These are phyloP conservation scores for Podospora comata DNA, from an alignment of 495 filamentous ascomycete genomes.

Conservation along the genomic window DNA sequence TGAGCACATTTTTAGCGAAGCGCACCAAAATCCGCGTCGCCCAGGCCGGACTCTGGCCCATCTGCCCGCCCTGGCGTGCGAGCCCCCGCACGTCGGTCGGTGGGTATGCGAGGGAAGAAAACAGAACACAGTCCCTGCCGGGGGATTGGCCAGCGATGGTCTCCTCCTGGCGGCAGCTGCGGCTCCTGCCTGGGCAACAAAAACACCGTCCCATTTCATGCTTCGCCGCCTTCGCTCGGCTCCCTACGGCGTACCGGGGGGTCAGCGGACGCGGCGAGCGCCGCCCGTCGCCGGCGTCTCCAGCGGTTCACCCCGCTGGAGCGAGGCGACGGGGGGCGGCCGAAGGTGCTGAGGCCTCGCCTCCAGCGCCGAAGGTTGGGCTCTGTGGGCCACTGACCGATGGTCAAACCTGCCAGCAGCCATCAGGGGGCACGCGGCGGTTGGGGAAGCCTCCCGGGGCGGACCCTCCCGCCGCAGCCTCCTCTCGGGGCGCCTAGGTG, in stretches of 20 bases:
- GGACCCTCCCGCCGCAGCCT: slow-evolving; percentile 15
- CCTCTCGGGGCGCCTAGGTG: slow-evolving; percentile 17
- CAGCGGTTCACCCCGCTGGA: background rate
- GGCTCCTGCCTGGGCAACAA: slow-evolving; percentile 3
- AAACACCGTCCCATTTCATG: slow-evolving; percentile 12
- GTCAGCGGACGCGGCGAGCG: slow-evolving; percentile 15
- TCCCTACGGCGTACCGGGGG: slow-evolving; percentile 19
- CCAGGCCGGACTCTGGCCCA: slow-evolving; percentile 5
- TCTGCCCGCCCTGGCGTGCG: too few relatives aligned
- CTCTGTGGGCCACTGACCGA: slow-evolving; percentile 53
- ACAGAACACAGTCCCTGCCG: slow-evolving; percentile 10
- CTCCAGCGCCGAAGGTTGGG: slow-evolving; percentile 30
- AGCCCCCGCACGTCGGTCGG: too few relatives aligned
- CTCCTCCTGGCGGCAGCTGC: slow-evolving; percentile 15
- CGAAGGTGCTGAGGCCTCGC: background rate
- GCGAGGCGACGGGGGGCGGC: background rate
- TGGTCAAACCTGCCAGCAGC: slow-evolving; percentile 43
- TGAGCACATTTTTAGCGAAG: slow-evolving; percentile 20
- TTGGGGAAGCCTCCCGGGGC: slow-evolving; percentile 33
- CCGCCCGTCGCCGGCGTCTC: slow-evolving; percentile 13
- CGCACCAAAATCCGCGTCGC: slow-evolving; percentile 18
- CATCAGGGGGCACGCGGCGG: slow-evolving; percentile 40
- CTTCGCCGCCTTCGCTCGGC: slow-evolving; percentile 17
- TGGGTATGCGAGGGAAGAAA: slow-evolving; percentile 11
- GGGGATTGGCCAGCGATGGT: slow-evolving; percentile 10